phyloP scores from a whole-genome alignment of 1,284 basidiomycete genomes.

The Pseudozyma sp. region DNA sequence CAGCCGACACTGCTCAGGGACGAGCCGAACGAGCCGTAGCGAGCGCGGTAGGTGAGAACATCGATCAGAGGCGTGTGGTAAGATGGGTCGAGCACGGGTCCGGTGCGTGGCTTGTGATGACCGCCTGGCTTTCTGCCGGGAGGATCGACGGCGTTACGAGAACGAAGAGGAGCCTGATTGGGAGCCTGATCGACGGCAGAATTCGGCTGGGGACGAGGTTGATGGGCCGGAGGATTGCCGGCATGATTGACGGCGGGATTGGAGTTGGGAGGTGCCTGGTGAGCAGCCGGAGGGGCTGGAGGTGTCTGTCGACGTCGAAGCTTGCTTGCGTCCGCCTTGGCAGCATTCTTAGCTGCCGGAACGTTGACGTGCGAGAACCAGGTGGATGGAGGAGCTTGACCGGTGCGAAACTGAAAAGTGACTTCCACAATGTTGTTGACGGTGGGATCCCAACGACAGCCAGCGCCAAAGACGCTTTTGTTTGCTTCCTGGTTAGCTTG shows the following conservation, averaged over 20 bases:
- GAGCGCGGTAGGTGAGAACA: conserved; percentile 40
- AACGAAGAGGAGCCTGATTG: too few relatives aligned
- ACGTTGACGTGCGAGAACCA: conserved; percentile 31
- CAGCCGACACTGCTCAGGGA: conserved; percentile 36
- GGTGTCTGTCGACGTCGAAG: conserved; percentile 6
- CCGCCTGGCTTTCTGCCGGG: neutral
- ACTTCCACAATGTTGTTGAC: conserved; percentile 39
- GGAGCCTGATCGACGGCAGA: too few relatives aligned
- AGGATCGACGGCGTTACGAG: neutral
- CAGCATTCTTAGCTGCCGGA: neutral
- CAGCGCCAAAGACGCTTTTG: conserved; percentile 35
- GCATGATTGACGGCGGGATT: neutral
- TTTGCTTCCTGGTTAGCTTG: neutral
- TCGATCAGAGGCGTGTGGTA: conserved; percentile 38
- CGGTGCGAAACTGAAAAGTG: conserved; percentile 30
- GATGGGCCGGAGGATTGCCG: neutral
- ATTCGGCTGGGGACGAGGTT: too few relatives aligned
- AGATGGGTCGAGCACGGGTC: conserved; percentile 26
- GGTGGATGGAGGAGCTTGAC: conserved; percentile 35
- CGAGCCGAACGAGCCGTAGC: conserved; percentile 32
- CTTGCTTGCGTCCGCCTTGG: neutral
- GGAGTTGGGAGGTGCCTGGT: too few relatives aligned
- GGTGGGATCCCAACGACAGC: conserved; percentile 48
- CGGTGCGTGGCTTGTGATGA: neutral
- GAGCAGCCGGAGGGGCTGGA: too few relatives aligned